These are phyloP conservation scores for Leishmania arabica DNA, from an alignment of 208 protist genomes.

Conservation along the genomic window DNA sequence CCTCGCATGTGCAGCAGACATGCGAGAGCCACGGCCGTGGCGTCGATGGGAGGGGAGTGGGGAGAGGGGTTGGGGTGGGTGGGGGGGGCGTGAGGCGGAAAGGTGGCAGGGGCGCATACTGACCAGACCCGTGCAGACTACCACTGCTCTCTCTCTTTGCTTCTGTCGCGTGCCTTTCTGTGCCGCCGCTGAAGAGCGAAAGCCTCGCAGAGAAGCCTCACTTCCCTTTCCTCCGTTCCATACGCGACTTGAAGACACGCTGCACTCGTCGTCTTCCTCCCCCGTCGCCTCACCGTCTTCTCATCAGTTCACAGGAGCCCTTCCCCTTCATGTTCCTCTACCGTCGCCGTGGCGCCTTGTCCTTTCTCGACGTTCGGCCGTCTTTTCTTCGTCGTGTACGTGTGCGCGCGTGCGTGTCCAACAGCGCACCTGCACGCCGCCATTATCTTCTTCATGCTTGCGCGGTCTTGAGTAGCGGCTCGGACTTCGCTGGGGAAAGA, in stretches of 20 bases:
- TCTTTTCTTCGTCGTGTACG: not conserved
- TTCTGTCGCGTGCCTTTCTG: not conserved
- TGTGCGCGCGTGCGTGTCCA: not conserved
- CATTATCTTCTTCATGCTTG: not conserved
- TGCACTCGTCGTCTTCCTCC: not conserved
- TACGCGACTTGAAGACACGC: not conserved
- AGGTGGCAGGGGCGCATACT: not conserved
- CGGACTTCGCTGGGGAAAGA: not conserved
- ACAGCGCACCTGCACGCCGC: too few relatives aligned
- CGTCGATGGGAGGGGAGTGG: not conserved
- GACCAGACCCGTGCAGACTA: not conserved
- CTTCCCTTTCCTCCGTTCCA: not conserved
- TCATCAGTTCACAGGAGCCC: not conserved
- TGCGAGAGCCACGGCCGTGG: not conserved
- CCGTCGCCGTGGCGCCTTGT: too few relatives aligned
- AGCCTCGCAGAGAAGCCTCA: not conserved
- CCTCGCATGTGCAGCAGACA: not conserved
- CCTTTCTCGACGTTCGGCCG: not conserved
- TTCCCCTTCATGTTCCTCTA: not conserved
- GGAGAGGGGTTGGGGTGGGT: not conserved
- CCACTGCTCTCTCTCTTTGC: not conserved
- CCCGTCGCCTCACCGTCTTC: not conserved
- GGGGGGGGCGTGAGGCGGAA: not conserved
- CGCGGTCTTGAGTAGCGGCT: not conserved
- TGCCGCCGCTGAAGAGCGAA: not conserved